phyloP scores from a whole-genome alignment of 129 eudicot genomes.

The Lonicera japonica region DNA sequence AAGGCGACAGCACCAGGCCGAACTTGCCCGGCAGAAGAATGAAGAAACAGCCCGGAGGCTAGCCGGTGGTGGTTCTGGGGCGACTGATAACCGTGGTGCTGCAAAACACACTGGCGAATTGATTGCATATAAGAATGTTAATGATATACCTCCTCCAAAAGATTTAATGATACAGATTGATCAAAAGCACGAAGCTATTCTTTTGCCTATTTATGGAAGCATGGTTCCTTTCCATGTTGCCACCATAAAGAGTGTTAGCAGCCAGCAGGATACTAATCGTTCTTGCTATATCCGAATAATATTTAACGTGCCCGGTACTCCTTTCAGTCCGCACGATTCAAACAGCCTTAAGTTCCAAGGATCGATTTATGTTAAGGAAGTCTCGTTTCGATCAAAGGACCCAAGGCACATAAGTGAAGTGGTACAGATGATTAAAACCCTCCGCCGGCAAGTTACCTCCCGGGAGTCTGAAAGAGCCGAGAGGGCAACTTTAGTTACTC shows the following conservation, averaged over 20 bases:
- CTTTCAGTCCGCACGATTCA: constrained; percentile 39
- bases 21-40: constrained; percentile 62
- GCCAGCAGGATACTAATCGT: constrained; percentile 59
- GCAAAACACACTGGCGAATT: constrained; percentile 29
- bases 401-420: constrained; percentile 60
- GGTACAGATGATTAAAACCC: constrained; percentile 45
- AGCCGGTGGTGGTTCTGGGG: constrained; percentile 43
- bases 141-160: constrained; percentile 52
- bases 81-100: constrained; percentile 28
- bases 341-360: constrained; percentile 36
- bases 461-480: constrained; percentile 64
- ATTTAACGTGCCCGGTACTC: constrained; percentile 55
- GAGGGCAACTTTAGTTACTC: constrained; percentile 58
- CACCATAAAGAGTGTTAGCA: constrained; percentile 47
- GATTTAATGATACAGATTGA: constrained; percentile 56
- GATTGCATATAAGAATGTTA: constrained; percentile 45
- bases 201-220: constrained; percentile 50
- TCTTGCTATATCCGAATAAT: constrained; percentile 44
- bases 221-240: constrained; percentile 63
- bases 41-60: constrained; percentile 60
- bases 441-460: constrained; percentile 41
- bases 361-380: constrained; percentile 48
- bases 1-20: constrained; percentile 53
- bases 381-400: constrained; percentile 53
- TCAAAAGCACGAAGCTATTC: constrained; percentile 51